Percentiles rank a stretch among this genome's conserved stretches.
These are phyloP conservation scores for Myxozyma vanderwaltii DNA, from an alignment of 805 yeast species.

Conservation along the genomic window DNA sequence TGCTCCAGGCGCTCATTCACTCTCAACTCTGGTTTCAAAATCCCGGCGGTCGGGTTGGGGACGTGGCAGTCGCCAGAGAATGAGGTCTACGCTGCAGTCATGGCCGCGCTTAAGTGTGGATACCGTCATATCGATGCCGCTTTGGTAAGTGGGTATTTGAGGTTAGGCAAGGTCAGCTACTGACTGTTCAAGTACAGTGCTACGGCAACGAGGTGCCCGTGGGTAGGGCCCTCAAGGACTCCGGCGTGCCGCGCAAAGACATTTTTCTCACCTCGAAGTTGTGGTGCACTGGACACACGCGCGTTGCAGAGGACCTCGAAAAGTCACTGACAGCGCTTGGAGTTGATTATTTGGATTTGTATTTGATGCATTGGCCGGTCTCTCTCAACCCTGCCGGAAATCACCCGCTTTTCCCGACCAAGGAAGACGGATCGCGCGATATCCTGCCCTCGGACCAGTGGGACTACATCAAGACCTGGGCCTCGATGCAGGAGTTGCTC, in stretches of 20 bases:
- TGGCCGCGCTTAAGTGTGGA: slow-evolving; percentile 55
- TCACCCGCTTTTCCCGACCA: slow-evolving; percentile 47
- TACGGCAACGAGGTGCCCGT: slow-evolving; percentile 70
- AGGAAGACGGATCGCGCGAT: slow-evolving; percentile 48
- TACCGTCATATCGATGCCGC: slow-evolving; percentile 83
- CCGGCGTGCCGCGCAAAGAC: slow-evolving; percentile 55
- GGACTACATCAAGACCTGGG: slow-evolving; percentile 62
- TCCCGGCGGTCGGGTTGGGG: slow-evolving; percentile 74
- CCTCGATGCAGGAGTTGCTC: slow-evolving; percentile 63
- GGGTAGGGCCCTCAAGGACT: slow-evolving; percentile 48
- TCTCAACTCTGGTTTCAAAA: slow-evolving; percentile 62
- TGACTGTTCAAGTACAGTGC: slow-evolving; percentile 1
- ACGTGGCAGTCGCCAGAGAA: slow-evolving; percentile 66
- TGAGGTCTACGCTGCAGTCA: slow-evolving; percentile 59
- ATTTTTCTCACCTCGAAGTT: slow-evolving; percentile 50
- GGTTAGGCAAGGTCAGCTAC: background rate
- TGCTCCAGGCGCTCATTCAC: slow-evolving; percentile 31
- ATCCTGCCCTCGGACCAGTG: slow-evolving; percentile 36
- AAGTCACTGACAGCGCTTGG: slow-evolving; percentile 63
- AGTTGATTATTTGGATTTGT: slow-evolving; percentile 75
- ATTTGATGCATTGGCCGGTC: slow-evolving; percentile 83
- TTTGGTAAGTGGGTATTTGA: slow-evolving; percentile 33
- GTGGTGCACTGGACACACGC: slow-evolving; percentile 43
- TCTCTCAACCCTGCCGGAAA: slow-evolving; percentile 48
- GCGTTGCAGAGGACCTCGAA: slow-evolving; percentile 56